Percentiles rank a stretch among this genome's conserved stretches.
These are phyloP conservation scores for Leccinum rimulosum DNA, from an alignment of 768 basidiomycete species.

Conservation along the genomic window DNA sequence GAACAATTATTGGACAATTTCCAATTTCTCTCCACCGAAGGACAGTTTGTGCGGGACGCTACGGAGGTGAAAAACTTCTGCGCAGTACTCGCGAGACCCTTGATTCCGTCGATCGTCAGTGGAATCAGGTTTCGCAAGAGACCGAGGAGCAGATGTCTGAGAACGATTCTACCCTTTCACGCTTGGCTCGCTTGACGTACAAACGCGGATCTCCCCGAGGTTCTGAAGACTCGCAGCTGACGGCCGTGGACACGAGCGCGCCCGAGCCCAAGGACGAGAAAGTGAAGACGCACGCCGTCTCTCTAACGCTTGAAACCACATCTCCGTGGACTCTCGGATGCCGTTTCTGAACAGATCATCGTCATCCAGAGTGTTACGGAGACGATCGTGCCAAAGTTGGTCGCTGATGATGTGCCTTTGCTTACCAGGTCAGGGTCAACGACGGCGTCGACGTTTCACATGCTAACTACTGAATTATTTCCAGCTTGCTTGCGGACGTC, in stretches of 20 bases:
- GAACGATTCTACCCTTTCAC: constrained; percentile 4
- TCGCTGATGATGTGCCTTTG: constrained; percentile 94
- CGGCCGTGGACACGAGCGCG: constrained; percentile 39
- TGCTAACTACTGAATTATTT: constrained; percentile 1
- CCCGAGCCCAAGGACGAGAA: constrained; percentile 14
- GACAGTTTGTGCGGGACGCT: constrained; percentile 37
- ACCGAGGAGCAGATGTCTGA: constrained; percentile 42
- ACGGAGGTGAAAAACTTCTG: constrained; percentile 45
- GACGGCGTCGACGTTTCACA: not conserved
- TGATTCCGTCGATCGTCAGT: constrained; percentile 42
- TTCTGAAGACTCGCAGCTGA: constrained; percentile 65
- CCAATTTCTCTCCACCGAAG: constrained; percentile 45
- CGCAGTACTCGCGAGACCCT: constrained; percentile 44
- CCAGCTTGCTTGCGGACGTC: constrained; percentile 88
- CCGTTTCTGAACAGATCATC: constrained; percentile 88
- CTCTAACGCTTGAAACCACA: constrained; percentile 18
- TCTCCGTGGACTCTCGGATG: constrained; percentile 42
- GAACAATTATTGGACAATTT: constrained; percentile 55
- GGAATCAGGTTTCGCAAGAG: constrained; percentile 43
- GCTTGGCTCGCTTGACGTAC: constrained; percentile 15
- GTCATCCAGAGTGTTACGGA: constrained; percentile 98
- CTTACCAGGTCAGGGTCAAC: constrained; percentile 69
- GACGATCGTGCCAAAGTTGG: constrained; percentile 96
- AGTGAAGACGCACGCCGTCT: constrained; percentile 13
- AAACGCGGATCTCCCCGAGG: constrained; percentile 46